These are phyloP conservation scores for Hygrophila difformis DNA, from an alignment of 257 asterid species.

Conservation along the genomic window DNA sequence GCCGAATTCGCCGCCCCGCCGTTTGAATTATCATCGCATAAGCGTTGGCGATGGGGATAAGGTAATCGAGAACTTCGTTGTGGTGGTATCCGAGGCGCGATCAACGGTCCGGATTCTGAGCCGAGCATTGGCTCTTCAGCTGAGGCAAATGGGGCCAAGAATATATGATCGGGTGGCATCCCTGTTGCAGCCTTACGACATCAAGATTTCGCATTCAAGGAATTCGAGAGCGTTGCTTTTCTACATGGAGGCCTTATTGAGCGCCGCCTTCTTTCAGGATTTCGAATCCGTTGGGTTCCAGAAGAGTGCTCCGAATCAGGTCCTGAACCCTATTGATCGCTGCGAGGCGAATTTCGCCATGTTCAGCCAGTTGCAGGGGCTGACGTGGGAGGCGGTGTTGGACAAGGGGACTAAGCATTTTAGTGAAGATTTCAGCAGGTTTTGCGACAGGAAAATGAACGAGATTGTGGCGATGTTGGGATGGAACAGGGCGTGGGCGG, in stretches of 20 bases:
- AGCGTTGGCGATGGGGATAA: conserved; percentile 45
- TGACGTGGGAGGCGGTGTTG: conserved; percentile 85
- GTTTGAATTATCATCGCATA: conserved; percentile 25
- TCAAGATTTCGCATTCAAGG: conserved; percentile 57
- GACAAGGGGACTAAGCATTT: conserved; percentile 76
- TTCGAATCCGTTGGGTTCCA: conserved; percentile 64
- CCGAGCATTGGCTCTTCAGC: conserved; percentile 51
- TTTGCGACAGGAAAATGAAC: conserved; percentile 93
- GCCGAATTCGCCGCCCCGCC: conserved; percentile 21
- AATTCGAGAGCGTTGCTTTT: conserved; percentile 52
- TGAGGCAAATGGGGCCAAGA: conserved; percentile 53
- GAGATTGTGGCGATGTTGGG: conserved; percentile 85
- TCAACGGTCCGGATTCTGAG: conserved; percentile 50
- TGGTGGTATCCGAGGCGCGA: conserved; percentile 60
- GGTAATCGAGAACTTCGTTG: conserved; percentile 67
- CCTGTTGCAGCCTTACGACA: conserved; percentile 68
- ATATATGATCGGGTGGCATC: conserved; percentile 49
- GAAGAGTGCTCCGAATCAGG: conserved; percentile 28
- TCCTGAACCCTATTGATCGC: conserved; percentile 70
- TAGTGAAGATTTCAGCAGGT: conserved; percentile 82
- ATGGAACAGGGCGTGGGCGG: conserved; percentile 98
- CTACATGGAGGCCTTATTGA: conserved; percentile 76
- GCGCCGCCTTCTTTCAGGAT: conserved; percentile 58
- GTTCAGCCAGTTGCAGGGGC: conserved; percentile 44
- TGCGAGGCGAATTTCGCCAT: conserved; percentile 65